Evolutionary conservation across 345 rosid genomes (phyloP), one percentile per base, ranked within the genome.

Genomic region (Pugionium cornutum): DNA sequence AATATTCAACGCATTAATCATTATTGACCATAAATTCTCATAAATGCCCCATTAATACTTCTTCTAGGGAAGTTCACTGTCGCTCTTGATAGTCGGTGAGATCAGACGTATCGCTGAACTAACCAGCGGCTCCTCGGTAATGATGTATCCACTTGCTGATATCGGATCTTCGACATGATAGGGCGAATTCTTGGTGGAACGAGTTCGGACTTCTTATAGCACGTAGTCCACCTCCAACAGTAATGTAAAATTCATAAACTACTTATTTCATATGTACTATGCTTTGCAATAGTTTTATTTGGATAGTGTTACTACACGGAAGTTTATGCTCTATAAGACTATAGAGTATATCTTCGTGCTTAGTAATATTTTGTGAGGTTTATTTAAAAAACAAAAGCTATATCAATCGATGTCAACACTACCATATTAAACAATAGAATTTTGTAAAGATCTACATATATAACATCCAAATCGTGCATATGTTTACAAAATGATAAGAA

Each of bases 391-490:
- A 29, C 37, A 53, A 53, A 46, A 62, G 63, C 40, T 39, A 54
- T 62, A 28, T 18, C 25, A 54, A 46, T 32, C 40, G 37, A 54
- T 70, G 64, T 63, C 58, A 49, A 56, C 75, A 64, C 65, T 27
- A 18, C 11, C 70, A 57, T 63, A 37, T 62, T 63, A 39, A 45
- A 46, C 11, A 52, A 53, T 7, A 10, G 28, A 35, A n/a, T 2
- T 1, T 42, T 35, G n/a, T 1, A 11, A 29, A 36, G 1, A 37
- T 53, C 18, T 18, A 18, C 28, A 37, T 53, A 61, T 28, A 40
- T 72, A 58, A 44, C 4, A 52, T 52, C 43, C 62, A 30, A 65
- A 66, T 73, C 66, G 76, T 66, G 72, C 67, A 31, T 51, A 51
- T 51, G 49, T 52, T 29, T 28, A 43, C 9, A 51, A 50, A 34